Evolutionary conservation across 352 stramenopile genomes (phyloP), one percentile per base, ranked within the genome.

Genomic region (Globisporangium middletonii): DNA sequence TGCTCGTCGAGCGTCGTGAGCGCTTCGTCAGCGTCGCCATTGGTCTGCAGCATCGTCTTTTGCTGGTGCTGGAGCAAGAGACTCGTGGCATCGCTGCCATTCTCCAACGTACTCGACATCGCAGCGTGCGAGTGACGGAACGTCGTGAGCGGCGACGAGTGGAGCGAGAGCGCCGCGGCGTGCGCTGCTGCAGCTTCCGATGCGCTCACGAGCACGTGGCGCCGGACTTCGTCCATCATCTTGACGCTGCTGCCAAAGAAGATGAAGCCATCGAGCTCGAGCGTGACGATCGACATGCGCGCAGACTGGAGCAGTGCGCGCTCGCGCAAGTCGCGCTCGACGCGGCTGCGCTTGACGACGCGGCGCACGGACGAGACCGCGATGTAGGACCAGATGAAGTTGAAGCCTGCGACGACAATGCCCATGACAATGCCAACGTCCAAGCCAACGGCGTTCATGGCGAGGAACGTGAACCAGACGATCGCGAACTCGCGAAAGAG

Each of bases 341-440:
- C 85, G 44, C 83, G 83, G 23, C 79, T 91, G 43, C 81, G 79
- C 62, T 89, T 92, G 65, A 89, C 79, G 46, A 93, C 85, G 33
- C 83, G 79, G 49, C 80, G 81, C 27, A 93, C 82, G n/a, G 72
- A 77, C 12, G 83, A 74, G 18, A 76, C 79, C 0, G 71, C 70
- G 30, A 93, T 78, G 63, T 93, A 95, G 41, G 82, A 90, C 54
- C 73, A 83, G 60, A 95, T 93, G 46, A 95, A 95, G 69, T 95
- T 95, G 65, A 95, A 90, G 6, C 73, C 83, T 1, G 91, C 90
- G 38, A 97, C 62, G 33, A 95, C 58, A 33, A 99, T 95, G 48
- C 96, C 97, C 12, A 89, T 58, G 13, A 98, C 60, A 58, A 99
- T 99, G 23, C 97, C 97, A 56, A 95, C 83, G 65, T 98, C 93